Base-by-base conservation (phyloP, 495 filamentous ascomycete species). In the Aspergillus baeticus region DNA sequence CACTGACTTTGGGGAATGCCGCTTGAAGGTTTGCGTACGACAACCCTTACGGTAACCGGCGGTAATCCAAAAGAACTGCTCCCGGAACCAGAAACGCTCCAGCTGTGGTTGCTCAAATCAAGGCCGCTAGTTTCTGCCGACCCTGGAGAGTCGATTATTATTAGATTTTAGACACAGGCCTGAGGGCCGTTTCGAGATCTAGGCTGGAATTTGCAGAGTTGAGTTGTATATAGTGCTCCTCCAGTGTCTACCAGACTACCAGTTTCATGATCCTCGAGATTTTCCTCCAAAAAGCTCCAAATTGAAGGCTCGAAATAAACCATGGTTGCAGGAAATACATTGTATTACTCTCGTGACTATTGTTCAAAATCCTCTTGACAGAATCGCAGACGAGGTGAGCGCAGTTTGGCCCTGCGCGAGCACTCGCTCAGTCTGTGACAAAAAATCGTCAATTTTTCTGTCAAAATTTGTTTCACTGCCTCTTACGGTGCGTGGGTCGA, bases 101-200 rank as follows among this genome's bases (percentile, higher is more conserved):
- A 50, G 34, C 14, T 50, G 18, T 17, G 47, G 47, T 38, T 50
- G 34, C 34, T 50, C 47, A 38, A 36, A 20, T n/a, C 7, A 43
- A 17, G 35, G 18, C 18, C 37, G 26, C 53, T 48, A 47, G 43
- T 48, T 55, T 48, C 15, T 31, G 43, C 10, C 18, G 42, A 56
- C 33, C 13, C n/a, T 50, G 21, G 22, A 50, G 34, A 34, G 15
- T 22, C 5, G 34, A 20, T 57, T 57, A 57, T 57, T 39, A 42
- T 57, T 43, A 55, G 53, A 54, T 48, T 50, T 50, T 48, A 49
- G 22, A 14, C 15, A 34, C 38, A 47, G 15, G 18, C 47, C 43
- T 58, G 54, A 62, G 55, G 61, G 63, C 43, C 15, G 58, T 63
- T 63, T 66, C 55, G 61, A 53, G 61, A 62, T 61, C 63, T 62